Conservation (phyloP, 305 asterid genomes). For the Caryopteris hybrid region DNA sequence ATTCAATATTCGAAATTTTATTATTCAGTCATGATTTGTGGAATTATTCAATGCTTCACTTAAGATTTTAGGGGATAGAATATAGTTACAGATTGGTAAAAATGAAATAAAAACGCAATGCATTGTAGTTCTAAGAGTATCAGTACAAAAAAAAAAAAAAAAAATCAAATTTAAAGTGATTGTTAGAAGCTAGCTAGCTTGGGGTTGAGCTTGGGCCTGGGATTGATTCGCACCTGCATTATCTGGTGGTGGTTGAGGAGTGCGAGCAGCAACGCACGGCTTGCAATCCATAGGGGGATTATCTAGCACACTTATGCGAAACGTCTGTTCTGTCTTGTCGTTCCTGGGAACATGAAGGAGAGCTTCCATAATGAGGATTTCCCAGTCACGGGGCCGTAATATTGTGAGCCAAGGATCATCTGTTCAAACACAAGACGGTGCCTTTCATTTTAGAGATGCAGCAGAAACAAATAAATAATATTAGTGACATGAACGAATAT, state of each 20-base stretch:
- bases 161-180: neutral
- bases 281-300: slow-evolving; percentile 39
- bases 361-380: slow-evolving; percentile 88
- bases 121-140: neutral
- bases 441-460: neutral
- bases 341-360: slow-evolving; percentile 73
- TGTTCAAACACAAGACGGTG: slow-evolving; percentile 24
- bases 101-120: neutral
- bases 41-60: neutral
- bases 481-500: neutral
- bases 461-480: no score
- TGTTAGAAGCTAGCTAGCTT: neutral
- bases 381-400: slow-evolving; percentile 71
- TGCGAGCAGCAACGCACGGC: slow-evolving; percentile 39
- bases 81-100: neutral
- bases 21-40: neutral
- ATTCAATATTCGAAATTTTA: neutral
- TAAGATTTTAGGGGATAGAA: neutral
- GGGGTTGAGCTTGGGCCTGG: slow-evolving; percentile 10
- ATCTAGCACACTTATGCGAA: slow-evolving; percentile 60
- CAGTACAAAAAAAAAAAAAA: no score
- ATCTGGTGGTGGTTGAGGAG: slow-evolving; percentile 34
- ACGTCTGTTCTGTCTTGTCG: slow-evolving; percentile 60
- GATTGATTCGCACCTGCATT: slow-evolving; percentile 27
- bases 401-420: slow-evolving; percentile 59